phyloP scores from a whole-genome alignment of 1,139 yeast species.

The Geotrichum siamense region DNA sequence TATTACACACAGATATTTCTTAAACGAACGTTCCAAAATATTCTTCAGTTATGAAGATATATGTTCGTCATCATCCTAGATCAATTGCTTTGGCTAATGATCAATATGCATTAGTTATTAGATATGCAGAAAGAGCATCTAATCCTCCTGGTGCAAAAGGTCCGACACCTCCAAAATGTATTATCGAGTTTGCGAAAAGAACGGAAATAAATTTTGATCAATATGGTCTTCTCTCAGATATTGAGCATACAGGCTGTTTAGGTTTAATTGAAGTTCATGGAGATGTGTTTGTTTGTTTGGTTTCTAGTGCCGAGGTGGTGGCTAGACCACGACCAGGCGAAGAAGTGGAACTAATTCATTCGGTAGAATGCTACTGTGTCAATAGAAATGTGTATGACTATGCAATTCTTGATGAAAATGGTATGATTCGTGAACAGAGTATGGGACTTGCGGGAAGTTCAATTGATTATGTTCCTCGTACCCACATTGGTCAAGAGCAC shows the following conservation, averaged over 20 bases:
- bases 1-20: no score
- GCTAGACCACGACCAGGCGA: slow-evolving; percentile 80
- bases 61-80: slow-evolving; percentile 32
- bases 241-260: slow-evolving; percentile 69
- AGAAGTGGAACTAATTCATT: slow-evolving; percentile 68
- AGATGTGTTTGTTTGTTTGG: slow-evolving; percentile 69
- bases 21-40: no score
- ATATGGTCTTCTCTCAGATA: slow-evolving; percentile 41
- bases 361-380: slow-evolving; percentile 79
- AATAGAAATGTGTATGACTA: slow-evolving; percentile 75
- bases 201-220: slow-evolving; percentile 27
- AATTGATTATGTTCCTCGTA: slow-evolving; percentile 22
- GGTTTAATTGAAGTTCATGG: slow-evolving; percentile 68
- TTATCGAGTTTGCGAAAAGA: slow-evolving; percentile 37
- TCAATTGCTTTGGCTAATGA: slow-evolving; percentile 34
- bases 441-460: slow-evolving; percentile 22
- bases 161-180: slow-evolving; percentile 26
- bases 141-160: slow-evolving; percentile 2
- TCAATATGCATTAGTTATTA: slow-evolving; percentile 31
- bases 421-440: slow-evolving; percentile 43
- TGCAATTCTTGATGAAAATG: slow-evolving; percentile 55
- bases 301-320: slow-evolving; percentile 68
- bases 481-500: slow-evolving; percentile 44
- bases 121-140: slow-evolving; percentile 27
- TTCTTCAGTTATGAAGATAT: slow-evolving; percentile 32